A percentile compares a stretch with the other conserved stretches of the same genome.
Conservation (phyloP, 2,329 filamentous ascomycete genomes). For the Trichophaea hybrida region DNA sequence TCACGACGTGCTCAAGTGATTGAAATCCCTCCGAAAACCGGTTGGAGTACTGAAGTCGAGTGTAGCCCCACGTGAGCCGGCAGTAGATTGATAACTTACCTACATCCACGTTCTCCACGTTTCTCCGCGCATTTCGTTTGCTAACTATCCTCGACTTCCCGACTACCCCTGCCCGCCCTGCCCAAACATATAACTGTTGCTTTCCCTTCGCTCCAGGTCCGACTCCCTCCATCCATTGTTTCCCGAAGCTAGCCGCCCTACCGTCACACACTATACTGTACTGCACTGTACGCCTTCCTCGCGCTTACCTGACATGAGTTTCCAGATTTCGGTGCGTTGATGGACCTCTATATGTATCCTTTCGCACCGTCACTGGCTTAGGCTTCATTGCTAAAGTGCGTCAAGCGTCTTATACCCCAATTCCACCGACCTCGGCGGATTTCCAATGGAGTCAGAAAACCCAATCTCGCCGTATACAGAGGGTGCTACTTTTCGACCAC, state of each 20-base stretch:
- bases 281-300: too few species aligned
- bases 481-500: not conserved
- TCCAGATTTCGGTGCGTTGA: constrained; percentile 2
- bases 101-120: not conserved
- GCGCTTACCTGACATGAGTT: not conserved
- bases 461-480: not conserved
- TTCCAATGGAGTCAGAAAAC: not conserved
- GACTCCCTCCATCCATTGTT: not conserved
- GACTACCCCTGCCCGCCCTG: not conserved
- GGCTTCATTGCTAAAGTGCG: not conserved
- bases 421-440: not conserved
- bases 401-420: not conserved
- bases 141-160: not conserved
- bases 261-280: not conserved
- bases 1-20: too few species aligned
- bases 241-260: not conserved
- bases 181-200: not conserved
- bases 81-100: too few species aligned
- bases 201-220: not conserved
- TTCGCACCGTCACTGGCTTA: not conserved
- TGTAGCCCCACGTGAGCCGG: too few species aligned
- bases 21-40: too few species aligned
- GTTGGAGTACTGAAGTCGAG: too few species aligned
- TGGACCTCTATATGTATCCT: constrained; percentile 2
- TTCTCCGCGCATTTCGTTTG: not conserved